Conservation (phyloP, 495 filamentous ascomycete genomes). For the Neurospora tetrasperma region DNA sequence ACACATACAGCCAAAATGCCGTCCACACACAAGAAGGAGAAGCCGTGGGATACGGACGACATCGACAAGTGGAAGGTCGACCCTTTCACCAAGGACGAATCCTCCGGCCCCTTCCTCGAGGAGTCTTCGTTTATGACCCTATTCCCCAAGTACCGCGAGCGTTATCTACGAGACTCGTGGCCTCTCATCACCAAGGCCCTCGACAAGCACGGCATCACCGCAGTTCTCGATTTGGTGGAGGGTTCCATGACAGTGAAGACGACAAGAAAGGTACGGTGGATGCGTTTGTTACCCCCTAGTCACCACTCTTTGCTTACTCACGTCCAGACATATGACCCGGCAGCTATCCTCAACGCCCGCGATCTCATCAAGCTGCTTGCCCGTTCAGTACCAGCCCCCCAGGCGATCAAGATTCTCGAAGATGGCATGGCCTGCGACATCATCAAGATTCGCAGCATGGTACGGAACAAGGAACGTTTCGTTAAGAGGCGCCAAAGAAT, state of each 20-base stretch:
- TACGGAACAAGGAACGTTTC: slow-evolving; percentile 93
- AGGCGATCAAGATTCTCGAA: slow-evolving; percentile 88
- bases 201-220: slow-evolving; percentile 73
- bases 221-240: slow-evolving; percentile 87
- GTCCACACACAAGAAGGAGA: slow-evolving; percentile 86
- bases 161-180: slow-evolving; percentile 89
- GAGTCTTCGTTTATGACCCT: slow-evolving; percentile 80
- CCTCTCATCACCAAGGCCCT: slow-evolving; percentile 67
- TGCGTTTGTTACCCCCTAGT: not conserved
- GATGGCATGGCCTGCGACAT: slow-evolving; percentile 85
- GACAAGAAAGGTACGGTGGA: slow-evolving; percentile 43
- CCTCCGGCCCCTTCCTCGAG: slow-evolving; percentile 75
- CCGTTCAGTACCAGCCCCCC: slow-evolving; percentile 83
- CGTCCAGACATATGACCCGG: slow-evolving; percentile 76
- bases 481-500: slow-evolving; percentile 92
- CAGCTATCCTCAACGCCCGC: slow-evolving; percentile 85
- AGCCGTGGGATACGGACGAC: slow-evolving; percentile 96
- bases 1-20: slow-evolving; percentile 50
- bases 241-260: slow-evolving; percentile 95
- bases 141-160: slow-evolving; percentile 96
- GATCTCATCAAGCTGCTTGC: slow-evolving; percentile 91
- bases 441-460: slow-evolving; percentile 81
- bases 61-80: slow-evolving; percentile 98
- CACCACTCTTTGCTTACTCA: no score
- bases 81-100: slow-evolving; percentile 78